These are phyloP conservation scores for Aeschynomene evenia DNA, from an alignment of 306 rosid species.

Conservation along the genomic window DNA sequence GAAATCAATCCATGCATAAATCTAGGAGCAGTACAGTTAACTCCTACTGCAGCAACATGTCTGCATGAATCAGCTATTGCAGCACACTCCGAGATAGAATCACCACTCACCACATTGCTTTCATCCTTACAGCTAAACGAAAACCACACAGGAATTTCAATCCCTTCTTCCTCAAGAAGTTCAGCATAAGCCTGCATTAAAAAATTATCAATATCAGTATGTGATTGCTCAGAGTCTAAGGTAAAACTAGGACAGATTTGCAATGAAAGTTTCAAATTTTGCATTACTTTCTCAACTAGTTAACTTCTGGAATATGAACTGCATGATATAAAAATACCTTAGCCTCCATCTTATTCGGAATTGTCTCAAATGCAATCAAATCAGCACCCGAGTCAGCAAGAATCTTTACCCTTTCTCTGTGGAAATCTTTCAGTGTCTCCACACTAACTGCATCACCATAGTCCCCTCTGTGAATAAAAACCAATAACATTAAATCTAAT, in stretches of 20 bases:
- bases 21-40: slow-evolving; percentile 91
- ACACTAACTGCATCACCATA: slow-evolving; percentile 68
- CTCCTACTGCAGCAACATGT: slow-evolving; percentile 74
- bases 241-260: background rate
- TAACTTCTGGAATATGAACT: too few relatives aligned
- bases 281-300: too few relatives aligned
- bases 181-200: slow-evolving; percentile 75
- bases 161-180: slow-evolving; percentile 74
- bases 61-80: slow-evolving; percentile 66
- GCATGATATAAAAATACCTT: slow-evolving; percentile 39
- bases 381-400: slow-evolving; percentile 79
- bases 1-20: slow-evolving; percentile 67
- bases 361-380: slow-evolving; percentile 85
- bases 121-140: slow-evolving; percentile 82
- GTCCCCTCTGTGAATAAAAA: slow-evolving; percentile 52
- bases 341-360: slow-evolving; percentile 79
- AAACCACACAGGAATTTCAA: slow-evolving; percentile 81
- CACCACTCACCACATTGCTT: slow-evolving; percentile 66
- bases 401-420: slow-evolving; percentile 76
- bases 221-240: background rate
- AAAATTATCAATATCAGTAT: background rate
- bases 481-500: background rate
- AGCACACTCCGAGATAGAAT: slow-evolving; percentile 71
- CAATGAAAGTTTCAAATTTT: too few relatives aligned
- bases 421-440: slow-evolving; percentile 67